Evolutionary conservation across 2,329 filamentous ascomycete genomes (phyloP).

Genomic region (Phialophora macrospora): DNA sequence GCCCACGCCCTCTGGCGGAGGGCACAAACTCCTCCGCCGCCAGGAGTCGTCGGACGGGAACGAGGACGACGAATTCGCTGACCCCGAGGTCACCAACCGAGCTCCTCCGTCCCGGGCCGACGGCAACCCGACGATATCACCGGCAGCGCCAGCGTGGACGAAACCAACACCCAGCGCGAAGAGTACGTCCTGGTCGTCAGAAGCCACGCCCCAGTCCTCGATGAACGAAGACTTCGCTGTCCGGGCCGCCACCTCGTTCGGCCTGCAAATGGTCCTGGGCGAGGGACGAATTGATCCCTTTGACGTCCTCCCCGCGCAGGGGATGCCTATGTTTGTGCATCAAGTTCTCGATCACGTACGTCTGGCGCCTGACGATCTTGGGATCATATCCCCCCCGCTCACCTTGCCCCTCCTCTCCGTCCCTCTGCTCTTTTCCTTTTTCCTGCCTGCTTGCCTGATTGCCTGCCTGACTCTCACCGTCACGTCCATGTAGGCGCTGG

Average conservation of each 20-base stretch:
- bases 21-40: neutral
- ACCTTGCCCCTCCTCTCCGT: neutral
- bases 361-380: neutral
- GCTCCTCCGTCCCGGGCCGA: neutral
- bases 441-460: neutral
- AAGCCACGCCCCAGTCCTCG: neutral
- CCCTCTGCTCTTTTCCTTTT: neutral
- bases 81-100: neutral
- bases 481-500: slow-evolving; percentile 16
- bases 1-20: neutral
- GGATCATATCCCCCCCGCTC: neutral
- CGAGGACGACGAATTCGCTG: neutral
- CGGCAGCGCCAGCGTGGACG: neutral
- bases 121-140: neutral
- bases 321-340: slow-evolving; percentile 25
- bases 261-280: slow-evolving; percentile 19
- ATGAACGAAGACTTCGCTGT: neutral
- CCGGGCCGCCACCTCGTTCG: neutral
- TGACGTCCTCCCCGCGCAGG: slow-evolving; percentile 19
- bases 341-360: slow-evolving; percentile 32
- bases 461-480: neutral
- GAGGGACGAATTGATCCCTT: slow-evolving; percentile 31
- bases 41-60: slow-evolving; percentile 1
- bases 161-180: neutral
- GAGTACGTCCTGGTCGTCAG: neutral